Evolutionary conservation across 345 rosid species (phyloP).

Genomic region (Turritis glabra): DNA sequence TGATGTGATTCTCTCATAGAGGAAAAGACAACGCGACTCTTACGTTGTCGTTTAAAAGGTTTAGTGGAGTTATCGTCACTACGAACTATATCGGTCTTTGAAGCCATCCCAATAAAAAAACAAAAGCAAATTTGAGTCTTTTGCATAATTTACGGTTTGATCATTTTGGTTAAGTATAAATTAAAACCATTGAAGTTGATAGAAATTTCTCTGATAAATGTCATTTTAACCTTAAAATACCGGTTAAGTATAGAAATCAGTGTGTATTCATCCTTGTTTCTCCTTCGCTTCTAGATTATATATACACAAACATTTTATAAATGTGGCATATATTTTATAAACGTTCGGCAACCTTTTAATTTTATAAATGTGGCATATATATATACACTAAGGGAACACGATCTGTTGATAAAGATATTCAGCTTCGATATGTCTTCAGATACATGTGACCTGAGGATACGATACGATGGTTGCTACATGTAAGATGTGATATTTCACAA

Average conservation of each 20-base stretch:
- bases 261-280: background rate
- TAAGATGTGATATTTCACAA: conserved; percentile 27
- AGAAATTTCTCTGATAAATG: too few species aligned
- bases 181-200: background rate
- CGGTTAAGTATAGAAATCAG: background rate
- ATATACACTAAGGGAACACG: conserved; percentile 29
- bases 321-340: background rate
- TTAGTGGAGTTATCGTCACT: conserved; percentile 26
- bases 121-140: background rate
- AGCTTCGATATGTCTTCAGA: conserved; percentile 3
- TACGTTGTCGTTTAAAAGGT: conserved; percentile 8
- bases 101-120: background rate
- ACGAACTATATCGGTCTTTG: background rate
- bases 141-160: background rate
- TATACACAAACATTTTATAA: background rate
- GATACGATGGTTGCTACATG: conserved; percentile 21
- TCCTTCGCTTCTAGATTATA: background rate
- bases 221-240: background rate
- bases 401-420: conserved; percentile 23
- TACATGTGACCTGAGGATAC: conserved; percentile 28
- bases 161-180: background rate
- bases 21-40: conserved; percentile 15
- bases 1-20: conserved; percentile 8
- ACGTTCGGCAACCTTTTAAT: too few species aligned
- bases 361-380: background rate